A percentile compares a stretch with the other conserved stretches of the same genome.
These are phyloP conservation scores for Tylopilus sp. DNA, from an alignment of 768 basidiomycete genomes.

Conservation along the genomic window DNA sequence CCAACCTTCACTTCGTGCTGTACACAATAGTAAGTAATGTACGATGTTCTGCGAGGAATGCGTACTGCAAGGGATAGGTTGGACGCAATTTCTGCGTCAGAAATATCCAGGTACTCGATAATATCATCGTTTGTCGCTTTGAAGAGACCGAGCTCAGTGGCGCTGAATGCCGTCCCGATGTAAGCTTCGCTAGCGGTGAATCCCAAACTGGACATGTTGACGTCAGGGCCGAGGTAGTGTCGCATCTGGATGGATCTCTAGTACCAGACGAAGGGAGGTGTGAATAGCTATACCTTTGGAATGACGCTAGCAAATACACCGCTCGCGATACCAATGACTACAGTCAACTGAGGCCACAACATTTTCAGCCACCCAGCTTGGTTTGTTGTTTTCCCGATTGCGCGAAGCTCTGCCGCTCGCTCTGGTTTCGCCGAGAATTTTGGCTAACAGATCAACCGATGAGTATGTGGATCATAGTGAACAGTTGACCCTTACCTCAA, in stretches of 20 bases:
- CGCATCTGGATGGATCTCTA: conserved; percentile 6
- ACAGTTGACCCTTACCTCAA: conserved; percentile 6
- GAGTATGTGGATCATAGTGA: neutral
- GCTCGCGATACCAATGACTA: conserved; percentile 17
- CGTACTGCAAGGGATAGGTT: conserved; percentile 13
- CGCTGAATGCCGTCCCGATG: conserved; percentile 12
- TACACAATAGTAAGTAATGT: neutral
- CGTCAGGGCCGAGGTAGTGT: conserved; percentile 13
- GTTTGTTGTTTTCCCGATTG: conserved; percentile 9
- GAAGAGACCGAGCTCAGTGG: conserved; percentile 11
- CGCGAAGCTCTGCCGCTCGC: conserved; percentile 15
- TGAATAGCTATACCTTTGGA: conserved; percentile 7
- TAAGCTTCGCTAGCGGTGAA: conserved; percentile 17
- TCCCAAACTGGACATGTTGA: conserved; percentile 13
- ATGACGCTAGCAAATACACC: conserved; percentile 13
- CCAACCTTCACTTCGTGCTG: conserved; percentile 18
- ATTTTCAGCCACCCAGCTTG: conserved; percentile 16
- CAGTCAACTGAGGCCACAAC: conserved; percentile 13
- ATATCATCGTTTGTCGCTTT: conserved; percentile 15
- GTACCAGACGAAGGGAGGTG: neutral
- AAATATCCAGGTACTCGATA: conserved; percentile 19
- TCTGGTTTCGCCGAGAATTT: conserved; percentile 11
- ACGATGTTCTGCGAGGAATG: neutral
- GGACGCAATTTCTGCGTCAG: conserved; percentile 9
- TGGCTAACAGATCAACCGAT: conserved; percentile 1